Evolutionary conservation across 1,284 basidiomycete species (phyloP).

Genomic region (Amylostereum chailletii): DNA sequence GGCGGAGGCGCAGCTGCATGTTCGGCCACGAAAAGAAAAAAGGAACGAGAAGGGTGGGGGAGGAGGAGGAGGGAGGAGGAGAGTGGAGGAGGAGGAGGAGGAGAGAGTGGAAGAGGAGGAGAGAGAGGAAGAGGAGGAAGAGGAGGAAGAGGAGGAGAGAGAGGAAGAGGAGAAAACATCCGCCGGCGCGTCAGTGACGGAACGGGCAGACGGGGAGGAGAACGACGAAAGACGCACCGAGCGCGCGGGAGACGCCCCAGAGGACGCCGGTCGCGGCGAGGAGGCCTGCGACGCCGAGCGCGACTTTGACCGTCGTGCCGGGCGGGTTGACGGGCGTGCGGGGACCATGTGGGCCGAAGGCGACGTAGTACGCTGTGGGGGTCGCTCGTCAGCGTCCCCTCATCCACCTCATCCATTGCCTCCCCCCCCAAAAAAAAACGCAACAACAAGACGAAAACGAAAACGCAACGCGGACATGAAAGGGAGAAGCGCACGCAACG

Average conservation of each 20-base stretch:
- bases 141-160: slow-evolving; percentile 1
- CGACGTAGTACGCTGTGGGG: slow-evolving; percentile 91
- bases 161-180: background rate
- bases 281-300: slow-evolving; percentile 48
- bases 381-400: background rate
- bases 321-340: slow-evolving; percentile 74
- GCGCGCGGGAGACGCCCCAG: slow-evolving; percentile 43
- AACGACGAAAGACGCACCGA: slow-evolving; percentile 42
- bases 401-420: slow-evolving; percentile 6
- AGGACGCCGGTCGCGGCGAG: slow-evolving; percentile 53
- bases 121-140: background rate
- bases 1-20: slow-evolving; percentile 61
- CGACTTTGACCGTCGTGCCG: slow-evolving; percentile 68
- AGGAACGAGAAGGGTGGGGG: background rate
- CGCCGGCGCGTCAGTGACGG: background rate
- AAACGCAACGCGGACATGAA: slow-evolving; percentile 6
- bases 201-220: background rate
- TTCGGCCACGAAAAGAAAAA: background rate
- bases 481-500: background rate
- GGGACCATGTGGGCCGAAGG: slow-evolving; percentile 94
- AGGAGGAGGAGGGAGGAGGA: background rate
- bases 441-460: slow-evolving; percentile 8
- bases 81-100: background rate
- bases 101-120: background rate
- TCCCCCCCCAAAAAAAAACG: too few relatives aligned